phyloP scores from a whole-genome alignment of 2,329 filamentous ascomycete genomes.

The Trichophyton simii region DNA sequence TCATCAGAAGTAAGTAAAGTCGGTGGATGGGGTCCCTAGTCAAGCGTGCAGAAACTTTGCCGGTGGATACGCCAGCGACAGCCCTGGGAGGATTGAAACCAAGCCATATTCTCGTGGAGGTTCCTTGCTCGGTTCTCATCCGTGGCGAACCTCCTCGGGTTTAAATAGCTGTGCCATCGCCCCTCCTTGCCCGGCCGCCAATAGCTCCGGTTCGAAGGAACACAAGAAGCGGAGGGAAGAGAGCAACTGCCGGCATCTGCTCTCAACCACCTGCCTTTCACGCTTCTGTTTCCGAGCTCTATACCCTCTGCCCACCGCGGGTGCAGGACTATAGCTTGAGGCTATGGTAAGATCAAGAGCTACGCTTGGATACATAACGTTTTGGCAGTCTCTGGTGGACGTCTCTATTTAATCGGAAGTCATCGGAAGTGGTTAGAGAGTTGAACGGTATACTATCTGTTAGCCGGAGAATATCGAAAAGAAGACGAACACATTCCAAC shows the following conservation, averaged over 20 bases:
- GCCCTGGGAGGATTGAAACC: background rate
- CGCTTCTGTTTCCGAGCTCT: background rate
- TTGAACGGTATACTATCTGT: background rate
- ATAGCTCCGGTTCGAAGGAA: background rate
- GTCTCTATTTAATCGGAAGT: background rate
- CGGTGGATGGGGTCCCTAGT: background rate
- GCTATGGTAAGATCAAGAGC: background rate
- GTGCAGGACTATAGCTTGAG: background rate
- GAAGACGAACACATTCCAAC: background rate
- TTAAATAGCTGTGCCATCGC: background rate
- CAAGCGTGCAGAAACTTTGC: background rate
- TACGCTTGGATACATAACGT: background rate
- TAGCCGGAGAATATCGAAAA: background rate
- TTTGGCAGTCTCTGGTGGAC: background rate
- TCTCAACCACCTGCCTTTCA: background rate
- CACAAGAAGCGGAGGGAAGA: no score
- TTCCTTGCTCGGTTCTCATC: background rate
- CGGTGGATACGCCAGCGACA: background rate
- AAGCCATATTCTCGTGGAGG: background rate
- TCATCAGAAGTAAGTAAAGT: background rate
- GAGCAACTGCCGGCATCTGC: background rate
- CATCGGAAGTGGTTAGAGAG: background rate
- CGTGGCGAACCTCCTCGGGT: background rate
- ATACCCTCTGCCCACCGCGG: background rate
- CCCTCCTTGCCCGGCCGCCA: background rate